These are phyloP conservation scores for Orbilia oligospora DNA, from an alignment of 2,329 filamentous ascomycete species.

Conservation along the genomic window DNA sequence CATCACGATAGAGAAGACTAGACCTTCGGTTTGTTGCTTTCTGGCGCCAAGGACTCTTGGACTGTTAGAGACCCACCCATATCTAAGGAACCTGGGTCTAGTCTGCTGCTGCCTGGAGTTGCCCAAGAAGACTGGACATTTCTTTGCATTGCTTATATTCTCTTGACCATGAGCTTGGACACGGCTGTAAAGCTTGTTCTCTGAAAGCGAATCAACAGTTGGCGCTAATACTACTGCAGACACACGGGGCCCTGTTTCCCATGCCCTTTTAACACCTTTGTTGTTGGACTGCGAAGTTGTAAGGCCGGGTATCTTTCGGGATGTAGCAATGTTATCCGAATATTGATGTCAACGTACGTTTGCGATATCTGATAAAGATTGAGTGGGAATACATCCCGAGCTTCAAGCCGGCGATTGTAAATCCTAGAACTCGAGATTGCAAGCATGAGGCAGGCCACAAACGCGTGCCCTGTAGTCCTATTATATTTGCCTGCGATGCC, in stretches of 20 bases:
- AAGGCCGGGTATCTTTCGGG: conserved; percentile 5
- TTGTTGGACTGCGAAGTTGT: background rate
- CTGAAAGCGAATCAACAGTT: conserved; percentile 9
- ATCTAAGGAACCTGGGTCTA: conserved; percentile 40
- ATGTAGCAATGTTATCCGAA: background rate
- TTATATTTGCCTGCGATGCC: background rate
- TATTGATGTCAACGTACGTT: background rate
- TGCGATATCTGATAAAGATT: background rate
- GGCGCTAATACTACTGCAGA: conserved; percentile 7
- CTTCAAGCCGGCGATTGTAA: conserved; percentile 30
- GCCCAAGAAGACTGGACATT: conserved; percentile 47
- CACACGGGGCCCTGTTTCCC: background rate
- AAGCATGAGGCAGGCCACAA: conserved; percentile 14
- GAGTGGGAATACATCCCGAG: conserved; percentile 13
- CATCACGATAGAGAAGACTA: conserved; percentile 44
- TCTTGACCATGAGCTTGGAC: conserved; percentile 44
- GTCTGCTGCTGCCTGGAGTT: conserved; percentile 51
- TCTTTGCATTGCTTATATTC: conserved; percentile 47
- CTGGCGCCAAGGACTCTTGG: conserved; percentile 43
- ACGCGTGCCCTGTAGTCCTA: conserved; percentile 16
- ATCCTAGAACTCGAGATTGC: conserved; percentile 21
- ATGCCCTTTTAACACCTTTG: background rate
- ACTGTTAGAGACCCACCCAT: conserved; percentile 44
- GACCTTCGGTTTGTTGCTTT: conserved; percentile 28
- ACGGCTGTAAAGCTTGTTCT: conserved; percentile 46